phyloP scores from a whole-genome alignment of 306 rosid genomes.

The Fragaria ananassa region DNA sequence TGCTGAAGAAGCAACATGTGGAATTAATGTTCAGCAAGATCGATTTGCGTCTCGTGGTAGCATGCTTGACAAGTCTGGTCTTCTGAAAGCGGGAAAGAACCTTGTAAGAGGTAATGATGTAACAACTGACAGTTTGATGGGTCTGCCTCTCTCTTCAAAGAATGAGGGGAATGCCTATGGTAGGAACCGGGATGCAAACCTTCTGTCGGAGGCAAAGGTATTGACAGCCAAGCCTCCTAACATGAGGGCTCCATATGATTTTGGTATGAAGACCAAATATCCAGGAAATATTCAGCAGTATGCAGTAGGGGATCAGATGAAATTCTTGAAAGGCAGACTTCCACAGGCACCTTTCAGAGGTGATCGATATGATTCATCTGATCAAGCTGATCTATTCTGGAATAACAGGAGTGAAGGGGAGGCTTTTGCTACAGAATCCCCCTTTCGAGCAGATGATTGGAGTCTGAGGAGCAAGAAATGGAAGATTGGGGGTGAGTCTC shows the following conservation, averaged over 20 bases:
- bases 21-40: constrained; percentile 42
- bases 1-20: constrained; percentile 56
- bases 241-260: constrained; percentile 46
- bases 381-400: constrained; percentile 38
- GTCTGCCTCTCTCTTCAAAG: constrained; percentile 57
- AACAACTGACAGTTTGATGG: constrained; percentile 46
- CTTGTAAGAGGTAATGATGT: constrained; percentile 50
- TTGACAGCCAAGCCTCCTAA: constrained; percentile 51
- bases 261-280: constrained; percentile 52
- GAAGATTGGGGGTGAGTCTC: constrained; percentile 69
- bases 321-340: constrained; percentile 45
- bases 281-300: constrained; percentile 55
- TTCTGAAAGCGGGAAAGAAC: constrained; percentile 56
- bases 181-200: constrained; percentile 42
- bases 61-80: constrained; percentile 52
- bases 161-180: constrained; percentile 47
- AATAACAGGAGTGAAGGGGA: constrained; percentile 48
- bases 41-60: constrained; percentile 35
- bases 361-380: constrained; percentile 44
- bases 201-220: constrained; percentile 44
- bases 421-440: constrained; percentile 50
- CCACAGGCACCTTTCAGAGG: constrained; percentile 37
- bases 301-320: constrained; percentile 46
- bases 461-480: constrained; percentile 58
- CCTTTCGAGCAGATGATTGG: constrained; percentile 59